Evolutionary conservation across 495 filamentous ascomycete genomes (phyloP).

Genomic region (Penicillium odoratum): DNA sequence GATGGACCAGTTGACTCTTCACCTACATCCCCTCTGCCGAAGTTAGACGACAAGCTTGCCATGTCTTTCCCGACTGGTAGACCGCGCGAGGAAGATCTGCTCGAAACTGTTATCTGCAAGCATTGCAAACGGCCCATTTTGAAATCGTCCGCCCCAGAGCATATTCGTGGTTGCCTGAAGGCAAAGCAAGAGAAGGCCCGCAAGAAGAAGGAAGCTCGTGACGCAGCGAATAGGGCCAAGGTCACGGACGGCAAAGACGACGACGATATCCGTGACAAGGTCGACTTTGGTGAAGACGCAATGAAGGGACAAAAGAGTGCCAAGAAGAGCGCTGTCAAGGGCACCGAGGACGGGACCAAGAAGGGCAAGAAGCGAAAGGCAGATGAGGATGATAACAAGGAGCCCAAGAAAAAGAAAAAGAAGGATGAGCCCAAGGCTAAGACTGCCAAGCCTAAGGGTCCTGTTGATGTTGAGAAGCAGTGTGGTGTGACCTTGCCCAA

Average conservation of each 20-base stretch:
- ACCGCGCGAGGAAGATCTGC: slow-evolving; percentile 64
- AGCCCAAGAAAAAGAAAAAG: slow-evolving; percentile 89
- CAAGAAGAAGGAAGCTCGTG: slow-evolving; percentile 71
- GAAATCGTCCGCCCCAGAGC: slow-evolving; percentile 58
- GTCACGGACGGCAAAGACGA: slow-evolving; percentile 62
- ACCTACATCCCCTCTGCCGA: slow-evolving; percentile 63
- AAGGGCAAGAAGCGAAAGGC: slow-evolving; percentile 95
- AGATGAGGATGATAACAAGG: slow-evolving; percentile 68
- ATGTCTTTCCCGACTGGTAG: slow-evolving; percentile 72
- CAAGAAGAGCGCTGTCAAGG: slow-evolving; percentile 71
- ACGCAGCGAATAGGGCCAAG: slow-evolving; percentile 63
- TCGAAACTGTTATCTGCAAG: slow-evolving; percentile 73
- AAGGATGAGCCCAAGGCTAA: slow-evolving; percentile 90
- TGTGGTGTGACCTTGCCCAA: slow-evolving; percentile 87
- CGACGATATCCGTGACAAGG: slow-evolving; percentile 43
- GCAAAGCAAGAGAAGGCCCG: slow-evolving; percentile 81
- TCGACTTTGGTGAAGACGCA: slow-evolving; percentile 34
- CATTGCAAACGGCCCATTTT: slow-evolving; percentile 76
- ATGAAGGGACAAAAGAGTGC: slow-evolving; percentile 59
- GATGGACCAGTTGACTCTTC: slow-evolving; percentile 35
- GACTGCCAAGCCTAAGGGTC: slow-evolving; percentile 84
- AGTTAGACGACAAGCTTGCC: slow-evolving; percentile 65
- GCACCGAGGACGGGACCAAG: slow-evolving; percentile 58
- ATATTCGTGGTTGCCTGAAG: slow-evolving; percentile 68
- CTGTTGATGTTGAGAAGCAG: slow-evolving; percentile 96